A percentile compares a stretch with the other conserved stretches of the same genome.
Conservation (phyloP, 108 stramenopile genomes). For the Stephanodiscus triporus region DNA sequence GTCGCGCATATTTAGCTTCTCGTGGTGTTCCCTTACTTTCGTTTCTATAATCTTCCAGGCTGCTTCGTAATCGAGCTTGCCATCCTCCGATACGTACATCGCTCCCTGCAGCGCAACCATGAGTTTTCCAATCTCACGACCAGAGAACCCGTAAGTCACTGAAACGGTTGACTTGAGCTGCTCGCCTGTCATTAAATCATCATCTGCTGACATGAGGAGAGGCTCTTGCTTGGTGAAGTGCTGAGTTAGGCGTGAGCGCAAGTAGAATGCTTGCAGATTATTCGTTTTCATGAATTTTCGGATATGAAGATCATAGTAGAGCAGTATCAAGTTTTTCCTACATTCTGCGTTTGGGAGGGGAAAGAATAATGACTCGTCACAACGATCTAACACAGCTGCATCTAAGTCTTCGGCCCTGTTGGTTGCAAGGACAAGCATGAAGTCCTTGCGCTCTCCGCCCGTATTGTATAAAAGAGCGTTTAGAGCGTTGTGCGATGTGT, state of each 20-base stretch:
- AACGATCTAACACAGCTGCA: conserved; percentile 78
- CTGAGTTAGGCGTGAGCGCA: conserved; percentile 17
- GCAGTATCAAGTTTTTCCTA: conserved; percentile 53
- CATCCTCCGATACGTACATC: conserved; percentile 50
- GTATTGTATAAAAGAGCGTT: conserved; percentile 87
- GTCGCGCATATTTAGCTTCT: conserved; percentile 29
- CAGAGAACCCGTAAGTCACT: conserved; percentile 58
- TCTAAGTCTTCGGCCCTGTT: conserved; percentile 83
- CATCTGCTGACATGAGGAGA: conserved; percentile 36
- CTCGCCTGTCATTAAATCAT: conserved; percentile 48
- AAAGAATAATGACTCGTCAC: conserved; percentile 77
- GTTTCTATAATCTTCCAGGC: conserved; percentile 33
- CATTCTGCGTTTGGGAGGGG: conserved; percentile 63
- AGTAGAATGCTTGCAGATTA: conserved; percentile 21
- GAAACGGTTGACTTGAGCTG: conserved; percentile 42
- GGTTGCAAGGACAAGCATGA: conserved; percentile 88
- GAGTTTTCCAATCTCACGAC: conserved; percentile 75
- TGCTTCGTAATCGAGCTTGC: conserved; percentile 23
- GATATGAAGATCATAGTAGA: conserved; percentile 60
- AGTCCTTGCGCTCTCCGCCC: conserved; percentile 70
- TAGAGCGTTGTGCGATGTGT: conserved; percentile 74
- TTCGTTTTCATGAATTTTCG: conserved; percentile 51
- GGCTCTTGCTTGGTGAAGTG: conserved; percentile 27
- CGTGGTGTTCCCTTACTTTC: conserved; percentile 40
- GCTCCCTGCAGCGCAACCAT: conserved; percentile 63